Evolutionary conservation across 176 grass and related monocot genomes (phyloP).

Genomic region (Eragrostis nindensis): DNA sequence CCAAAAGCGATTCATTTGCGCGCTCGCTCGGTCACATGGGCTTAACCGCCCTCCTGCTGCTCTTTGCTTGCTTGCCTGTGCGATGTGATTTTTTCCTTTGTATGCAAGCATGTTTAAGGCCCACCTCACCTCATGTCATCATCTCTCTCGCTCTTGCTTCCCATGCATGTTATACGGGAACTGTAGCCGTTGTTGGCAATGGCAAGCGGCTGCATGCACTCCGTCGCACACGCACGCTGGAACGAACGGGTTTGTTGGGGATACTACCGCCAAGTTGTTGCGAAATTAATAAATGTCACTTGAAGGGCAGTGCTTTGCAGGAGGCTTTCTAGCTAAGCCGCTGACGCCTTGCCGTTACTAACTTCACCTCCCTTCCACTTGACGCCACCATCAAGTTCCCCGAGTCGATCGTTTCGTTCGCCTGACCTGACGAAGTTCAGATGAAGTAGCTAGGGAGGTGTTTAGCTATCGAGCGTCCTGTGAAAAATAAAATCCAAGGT

Average conservation of each 20-base stretch:
- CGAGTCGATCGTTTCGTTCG: not conserved
- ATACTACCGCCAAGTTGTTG: not conserved
- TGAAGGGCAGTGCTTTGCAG: too few relatives aligned
- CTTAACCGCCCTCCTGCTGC: not conserved
- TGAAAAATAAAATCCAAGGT: too few relatives aligned
- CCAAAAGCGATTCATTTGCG: conserved; percentile 28
- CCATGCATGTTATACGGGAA: not conserved
- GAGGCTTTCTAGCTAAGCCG: conserved; percentile 5
- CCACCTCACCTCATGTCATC: conserved; percentile 23
- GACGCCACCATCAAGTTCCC: not conserved
- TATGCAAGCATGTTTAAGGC: conserved; percentile 52
- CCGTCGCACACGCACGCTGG: too few relatives aligned
- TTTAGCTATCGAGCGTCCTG: too few relatives aligned
- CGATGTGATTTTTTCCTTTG: conserved; percentile 49
- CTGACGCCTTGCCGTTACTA: not conserved
- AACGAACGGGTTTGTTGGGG: not conserved
- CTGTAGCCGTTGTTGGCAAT: too few relatives aligned
- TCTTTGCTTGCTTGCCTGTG: not conserved
- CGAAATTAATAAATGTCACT: conserved; percentile 41
- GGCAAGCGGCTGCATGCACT: too few relatives aligned
- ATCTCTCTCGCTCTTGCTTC: not conserved
- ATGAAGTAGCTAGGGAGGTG: too few relatives aligned
- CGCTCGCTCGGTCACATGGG: conserved; percentile 41
- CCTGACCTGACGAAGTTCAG: too few relatives aligned
- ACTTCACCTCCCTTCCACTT: conserved; percentile 3